These are phyloP conservation scores for Talaromyces sp. DNA, from an alignment of 2,329 filamentous ascomycete genomes.

Conservation along the genomic window DNA sequence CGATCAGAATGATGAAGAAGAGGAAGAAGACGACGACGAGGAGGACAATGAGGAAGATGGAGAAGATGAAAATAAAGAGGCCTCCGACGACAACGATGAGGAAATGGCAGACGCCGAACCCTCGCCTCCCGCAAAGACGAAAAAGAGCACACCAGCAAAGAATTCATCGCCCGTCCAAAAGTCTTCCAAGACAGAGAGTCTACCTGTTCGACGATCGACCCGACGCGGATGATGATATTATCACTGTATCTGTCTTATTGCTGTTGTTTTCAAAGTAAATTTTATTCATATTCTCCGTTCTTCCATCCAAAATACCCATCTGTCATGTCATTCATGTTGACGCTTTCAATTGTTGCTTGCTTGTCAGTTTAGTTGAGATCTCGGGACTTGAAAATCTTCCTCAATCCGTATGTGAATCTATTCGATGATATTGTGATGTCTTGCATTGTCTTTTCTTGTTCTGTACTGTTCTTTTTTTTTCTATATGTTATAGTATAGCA, in stretches of 20 bases:
- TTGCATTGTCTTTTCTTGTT: neutral
- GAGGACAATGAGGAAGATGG: constrained; percentile 8
- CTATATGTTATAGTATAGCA: neutral
- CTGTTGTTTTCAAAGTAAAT: neutral
- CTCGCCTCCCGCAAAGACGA: neutral
- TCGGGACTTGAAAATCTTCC: neutral
- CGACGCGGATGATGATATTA: constrained; percentile 7
- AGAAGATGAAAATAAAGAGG: constrained; percentile 5
- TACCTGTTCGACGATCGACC: constrained; percentile 12
- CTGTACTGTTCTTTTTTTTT: neutral
- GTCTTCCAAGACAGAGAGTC: constrained; percentile 3
- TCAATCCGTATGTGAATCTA: neutral
- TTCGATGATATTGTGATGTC: neutral
- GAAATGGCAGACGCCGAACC: constrained; percentile 9
- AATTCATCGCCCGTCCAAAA: constrained; percentile 3
- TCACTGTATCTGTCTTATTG: neutral
- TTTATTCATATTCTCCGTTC: neutral
- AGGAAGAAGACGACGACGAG: constrained; percentile 34
- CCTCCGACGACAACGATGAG: constrained; percentile 4
- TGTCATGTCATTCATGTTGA: neutral
- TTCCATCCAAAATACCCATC: constrained; percentile 3
- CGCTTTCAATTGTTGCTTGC: neutral
- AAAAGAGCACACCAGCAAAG: neutral
- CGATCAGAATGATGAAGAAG: constrained; percentile 24
- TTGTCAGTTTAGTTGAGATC: neutral